Evolutionary conservation across 441 rosid species (phyloP).

Genomic region (Jatropha podagrica): DNA sequence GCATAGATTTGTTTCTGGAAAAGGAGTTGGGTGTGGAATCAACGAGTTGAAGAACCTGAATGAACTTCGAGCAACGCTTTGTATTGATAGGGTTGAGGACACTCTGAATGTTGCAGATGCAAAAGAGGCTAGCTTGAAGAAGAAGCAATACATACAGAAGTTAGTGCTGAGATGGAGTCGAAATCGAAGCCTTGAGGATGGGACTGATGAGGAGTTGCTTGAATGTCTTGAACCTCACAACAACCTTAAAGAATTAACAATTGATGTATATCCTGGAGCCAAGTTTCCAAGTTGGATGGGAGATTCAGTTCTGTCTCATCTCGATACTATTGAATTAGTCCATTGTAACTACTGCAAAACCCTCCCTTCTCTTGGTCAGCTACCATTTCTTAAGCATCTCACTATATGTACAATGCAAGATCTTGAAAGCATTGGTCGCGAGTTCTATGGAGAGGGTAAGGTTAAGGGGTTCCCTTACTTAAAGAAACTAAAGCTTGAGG

Average conservation of each 20-base stretch:
- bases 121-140: conserved; percentile 31
- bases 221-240: conserved; percentile 23
- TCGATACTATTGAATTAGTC: conserved; percentile 20
- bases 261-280: conserved; percentile 27
- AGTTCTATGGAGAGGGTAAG: conserved; percentile 22
- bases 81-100: conserved; percentile 31
- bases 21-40: conserved; percentile 22
- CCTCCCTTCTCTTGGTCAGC: conserved; percentile 37
- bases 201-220: conserved; percentile 17
- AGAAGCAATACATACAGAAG: conserved; percentile 23
- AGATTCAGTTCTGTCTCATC: conserved; percentile 18
- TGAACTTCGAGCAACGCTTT: conserved; percentile 29
- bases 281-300: conserved; percentile 31
- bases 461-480: conserved; percentile 21
- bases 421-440: conserved; percentile 25
- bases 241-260: conserved; percentile 19
- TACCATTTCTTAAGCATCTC: conserved; percentile 33
- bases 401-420: conserved; percentile 26
- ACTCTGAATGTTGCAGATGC: conserved; percentile 20
- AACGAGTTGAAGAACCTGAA: conserved; percentile 30
- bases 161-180: conserved; percentile 34
- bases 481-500: conserved; percentile 23
- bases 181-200: conserved; percentile 10
- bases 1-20: conserved; percentile 29
- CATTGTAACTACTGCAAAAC: conserved; percentile 27